Evolutionary conservation across 1,284 basidiomycete species (phyloP).

Genomic region (Serendipita sp.): DNA sequence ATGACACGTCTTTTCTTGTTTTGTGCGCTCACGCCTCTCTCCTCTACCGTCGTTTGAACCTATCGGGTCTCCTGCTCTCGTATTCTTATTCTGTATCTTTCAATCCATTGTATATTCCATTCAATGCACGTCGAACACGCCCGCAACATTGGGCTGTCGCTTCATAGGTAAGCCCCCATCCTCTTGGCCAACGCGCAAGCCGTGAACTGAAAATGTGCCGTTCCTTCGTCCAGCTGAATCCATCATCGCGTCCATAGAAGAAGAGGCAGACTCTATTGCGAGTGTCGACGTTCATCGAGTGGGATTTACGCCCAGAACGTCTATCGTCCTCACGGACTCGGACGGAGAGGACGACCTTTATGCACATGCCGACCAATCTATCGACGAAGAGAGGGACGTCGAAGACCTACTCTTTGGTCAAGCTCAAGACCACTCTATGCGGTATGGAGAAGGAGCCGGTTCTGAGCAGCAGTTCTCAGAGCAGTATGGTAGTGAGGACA

Average conservation of each 20-base stretch:
- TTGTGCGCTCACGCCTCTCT: background rate
- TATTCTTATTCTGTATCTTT: background rate
- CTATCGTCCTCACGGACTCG: background rate
- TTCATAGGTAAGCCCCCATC: background rate
- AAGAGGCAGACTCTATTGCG: background rate
- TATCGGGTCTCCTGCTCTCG: background rate
- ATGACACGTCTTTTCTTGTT: background rate
- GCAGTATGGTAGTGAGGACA: background rate
- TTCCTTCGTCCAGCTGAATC: background rate
- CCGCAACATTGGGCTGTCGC: background rate
- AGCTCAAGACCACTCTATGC: background rate
- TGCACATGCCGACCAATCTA: background rate
- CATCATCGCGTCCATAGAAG: background rate
- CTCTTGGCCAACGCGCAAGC: background rate
- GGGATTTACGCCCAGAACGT: background rate
- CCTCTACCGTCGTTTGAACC: background rate
- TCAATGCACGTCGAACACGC: background rate
- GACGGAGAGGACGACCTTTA: background rate
- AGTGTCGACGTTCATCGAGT: background rate
- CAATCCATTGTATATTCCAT: background rate
- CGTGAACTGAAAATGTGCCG: background rate
- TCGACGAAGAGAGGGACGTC: slow-evolving; percentile 1
- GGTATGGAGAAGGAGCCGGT: background rate
- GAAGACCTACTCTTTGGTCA: background rate
- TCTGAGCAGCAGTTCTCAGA: background rate